Conservation (phyloP, 805 yeast species). For the Candida sakaeoensis region DNA sequence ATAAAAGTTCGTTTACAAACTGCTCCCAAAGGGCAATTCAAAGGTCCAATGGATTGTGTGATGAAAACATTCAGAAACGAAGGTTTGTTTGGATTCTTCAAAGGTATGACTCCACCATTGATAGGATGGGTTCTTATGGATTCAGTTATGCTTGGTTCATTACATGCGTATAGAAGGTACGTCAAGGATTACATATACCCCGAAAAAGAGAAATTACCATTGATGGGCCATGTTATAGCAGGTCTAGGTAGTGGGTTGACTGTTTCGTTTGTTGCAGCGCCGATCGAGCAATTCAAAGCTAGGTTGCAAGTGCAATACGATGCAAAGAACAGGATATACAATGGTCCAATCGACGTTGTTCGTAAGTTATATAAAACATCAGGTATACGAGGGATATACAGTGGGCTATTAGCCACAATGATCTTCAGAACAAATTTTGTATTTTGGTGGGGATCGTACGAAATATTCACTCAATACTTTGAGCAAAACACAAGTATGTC, state of each 20-base stretch:
- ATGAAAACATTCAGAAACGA: conserved; percentile 67
- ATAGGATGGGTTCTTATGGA: conserved; percentile 96
- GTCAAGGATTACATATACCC: conserved; percentile 63
- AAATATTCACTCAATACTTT: conserved; percentile 68
- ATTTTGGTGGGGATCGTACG: conserved; percentile 95
- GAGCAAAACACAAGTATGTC: conserved; percentile 60
- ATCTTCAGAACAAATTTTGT: conserved; percentile 82
- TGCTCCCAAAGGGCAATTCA: conserved; percentile 55
- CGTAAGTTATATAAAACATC: conserved; percentile 51
- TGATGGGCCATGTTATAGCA: conserved; percentile 71
- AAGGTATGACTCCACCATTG: conserved; percentile 90
- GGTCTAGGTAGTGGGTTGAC: conserved; percentile 88
- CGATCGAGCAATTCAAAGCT: conserved; percentile 86
- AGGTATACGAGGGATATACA: conserved; percentile 72
- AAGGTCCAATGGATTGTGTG: conserved; percentile 81
- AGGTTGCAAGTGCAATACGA: conserved; percentile 88
- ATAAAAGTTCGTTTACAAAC: conserved; percentile 83
- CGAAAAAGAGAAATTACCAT: conserved; percentile 61
- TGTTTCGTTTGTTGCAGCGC: conserved; percentile 93
- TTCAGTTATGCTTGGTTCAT: conserved; percentile 82
- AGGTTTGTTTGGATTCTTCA: conserved; percentile 75
- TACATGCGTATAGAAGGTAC: conserved; percentile 70
- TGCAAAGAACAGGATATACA: conserved; percentile 59
- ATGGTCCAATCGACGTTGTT: conserved; percentile 80
- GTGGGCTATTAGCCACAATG: conserved; percentile 83